These are phyloP conservation scores for Pseudogymnoascus sp. DNA, from an alignment of 2,329 filamentous ascomycete genomes.

Conservation along the genomic window DNA sequence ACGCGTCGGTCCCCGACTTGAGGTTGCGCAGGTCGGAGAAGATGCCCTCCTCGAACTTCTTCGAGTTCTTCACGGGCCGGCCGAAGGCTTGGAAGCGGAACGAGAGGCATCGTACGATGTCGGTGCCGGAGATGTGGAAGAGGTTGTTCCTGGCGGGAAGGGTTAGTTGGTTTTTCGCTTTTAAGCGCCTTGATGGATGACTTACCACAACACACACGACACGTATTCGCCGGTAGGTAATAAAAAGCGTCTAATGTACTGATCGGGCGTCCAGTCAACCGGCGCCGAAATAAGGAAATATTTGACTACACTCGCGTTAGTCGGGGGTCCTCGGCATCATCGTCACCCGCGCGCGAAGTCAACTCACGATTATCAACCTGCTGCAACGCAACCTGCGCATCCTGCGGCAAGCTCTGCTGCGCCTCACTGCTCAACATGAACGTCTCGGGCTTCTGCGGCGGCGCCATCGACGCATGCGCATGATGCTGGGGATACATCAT, in stretches of 20 bases:
- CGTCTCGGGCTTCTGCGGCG: slow-evolving; percentile 93
- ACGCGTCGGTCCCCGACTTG: slow-evolving; percentile 96
- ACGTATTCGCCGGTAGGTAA: slow-evolving; percentile 97
- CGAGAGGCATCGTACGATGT: slow-evolving; percentile 95
- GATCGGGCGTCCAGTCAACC: slow-evolving; percentile 93
- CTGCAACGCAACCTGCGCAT: slow-evolving; percentile 93
- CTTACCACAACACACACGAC: slow-evolving; percentile 87
- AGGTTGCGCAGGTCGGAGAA: slow-evolving; percentile 97
- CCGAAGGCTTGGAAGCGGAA: slow-evolving; percentile 99
- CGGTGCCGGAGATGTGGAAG: slow-evolving; percentile 97
- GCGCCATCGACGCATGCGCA: slow-evolving; percentile 65
- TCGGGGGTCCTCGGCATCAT: slow-evolving; percentile 16
- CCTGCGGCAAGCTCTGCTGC: slow-evolving; percentile 89
- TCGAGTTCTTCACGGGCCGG: slow-evolving; percentile 96
- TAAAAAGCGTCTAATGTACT: slow-evolving; percentile 93
- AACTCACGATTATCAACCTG: slow-evolving; percentile 93
- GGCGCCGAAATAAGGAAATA: slow-evolving; percentile 99
- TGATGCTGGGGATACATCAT: slow-evolving; percentile 70
- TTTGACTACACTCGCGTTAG: slow-evolving; percentile 60
- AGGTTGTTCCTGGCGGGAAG: slow-evolving; percentile 71
- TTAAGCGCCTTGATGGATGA: slow-evolving; percentile 6
- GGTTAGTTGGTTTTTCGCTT: slow-evolving; percentile 24
- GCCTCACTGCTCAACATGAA: slow-evolving; percentile 98
- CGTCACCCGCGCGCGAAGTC: slow-evolving; percentile 15
- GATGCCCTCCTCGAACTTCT: slow-evolving; percentile 99